Evolutionary conservation across 148 eudicot species (phyloP).

Genomic region (Rhododendron molle): DNA sequence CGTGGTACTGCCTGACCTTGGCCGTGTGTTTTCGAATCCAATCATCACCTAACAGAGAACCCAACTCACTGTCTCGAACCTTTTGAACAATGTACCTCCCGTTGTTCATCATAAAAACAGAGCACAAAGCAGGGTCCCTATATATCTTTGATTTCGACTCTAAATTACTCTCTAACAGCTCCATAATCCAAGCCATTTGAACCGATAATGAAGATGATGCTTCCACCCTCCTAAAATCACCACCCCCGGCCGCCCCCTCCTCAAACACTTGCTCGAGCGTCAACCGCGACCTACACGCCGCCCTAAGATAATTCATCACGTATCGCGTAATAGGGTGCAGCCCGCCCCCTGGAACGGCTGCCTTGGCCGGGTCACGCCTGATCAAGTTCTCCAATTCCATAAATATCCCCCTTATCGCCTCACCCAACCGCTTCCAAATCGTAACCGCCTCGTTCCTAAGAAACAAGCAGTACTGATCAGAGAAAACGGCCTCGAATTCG

Average conservation of each 20-base stretch:
- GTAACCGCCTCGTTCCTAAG: slow-evolving; percentile 68
- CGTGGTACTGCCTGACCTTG: slow-evolving; percentile 67
- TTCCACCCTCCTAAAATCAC: slow-evolving; percentile 28
- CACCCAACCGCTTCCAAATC: slow-evolving; percentile 77
- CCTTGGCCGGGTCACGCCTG: slow-evolving; percentile 81
- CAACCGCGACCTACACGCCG: slow-evolving; percentile 70
- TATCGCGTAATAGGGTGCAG: slow-evolving; percentile 90
- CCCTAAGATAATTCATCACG: slow-evolving; percentile 86
- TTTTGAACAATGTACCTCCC: slow-evolving; percentile 87
- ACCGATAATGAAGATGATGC: slow-evolving; percentile 52
- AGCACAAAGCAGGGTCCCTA: slow-evolving; percentile 62
- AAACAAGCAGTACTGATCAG: slow-evolving; percentile 67
- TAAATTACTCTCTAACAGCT: slow-evolving; percentile 82
- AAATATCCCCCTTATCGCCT: slow-evolving; percentile 71
- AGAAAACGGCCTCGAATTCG: slow-evolving; percentile 64
- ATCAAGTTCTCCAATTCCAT: slow-evolving; percentile 95
- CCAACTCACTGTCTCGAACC: slow-evolving; percentile 75
- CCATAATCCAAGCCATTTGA: slow-evolving; percentile 89
- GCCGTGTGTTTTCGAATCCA: slow-evolving; percentile 77
- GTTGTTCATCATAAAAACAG: slow-evolving; percentile 93
- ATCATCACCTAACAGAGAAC: slow-evolving; percentile 74
- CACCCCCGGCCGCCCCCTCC: slow-evolving; percentile 28
- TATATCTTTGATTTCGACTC: slow-evolving; percentile 79
- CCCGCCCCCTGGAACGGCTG: slow-evolving; percentile 80
- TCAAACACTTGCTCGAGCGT: slow-evolving; percentile 82